Evolutionary conservation across 176 grass and related monocot species (phyloP).

Genomic region (Cenchrus fungigraminus): DNA sequence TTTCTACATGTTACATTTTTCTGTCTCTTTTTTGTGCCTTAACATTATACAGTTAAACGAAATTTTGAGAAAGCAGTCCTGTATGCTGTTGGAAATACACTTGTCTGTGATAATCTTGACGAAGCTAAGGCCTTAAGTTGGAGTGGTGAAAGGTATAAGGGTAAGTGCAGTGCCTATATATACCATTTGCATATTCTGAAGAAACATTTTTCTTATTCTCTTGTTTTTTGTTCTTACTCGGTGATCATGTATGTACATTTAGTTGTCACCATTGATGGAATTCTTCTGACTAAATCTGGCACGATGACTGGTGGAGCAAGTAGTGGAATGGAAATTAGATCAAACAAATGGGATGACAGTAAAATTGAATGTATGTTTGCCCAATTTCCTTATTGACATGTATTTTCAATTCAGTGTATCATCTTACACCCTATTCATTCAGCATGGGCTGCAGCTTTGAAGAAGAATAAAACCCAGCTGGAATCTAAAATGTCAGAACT

Average conservation of each 20-base stretch:
- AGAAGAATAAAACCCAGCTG: conserved; percentile 67
- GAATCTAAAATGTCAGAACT: conserved; percentile 83
- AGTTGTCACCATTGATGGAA: conserved; percentile 96
- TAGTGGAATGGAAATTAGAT: conserved; percentile 96
- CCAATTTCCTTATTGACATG: conserved; percentile 4
- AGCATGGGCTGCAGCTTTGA: conserved; percentile 69
- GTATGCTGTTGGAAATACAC: conserved; percentile 97
- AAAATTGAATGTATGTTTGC: conserved; percentile 64
- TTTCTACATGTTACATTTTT: too few relatives aligned
- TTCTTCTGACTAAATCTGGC: conserved; percentile 91
- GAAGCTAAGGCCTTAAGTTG: conserved; percentile 97
- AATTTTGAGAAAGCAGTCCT: conserved; percentile 96
- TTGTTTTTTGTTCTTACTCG: conserved; percentile 25
- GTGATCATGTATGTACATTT: conserved; percentile 32
- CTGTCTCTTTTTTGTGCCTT: conserved; percentile 47
- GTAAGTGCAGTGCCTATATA: conserved; percentile 63
- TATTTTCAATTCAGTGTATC: conserved; percentile 10
- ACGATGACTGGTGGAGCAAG: conserved; percentile 99
- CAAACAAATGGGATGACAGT: conserved; percentile 98
- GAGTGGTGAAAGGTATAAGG: conserved; percentile 96
- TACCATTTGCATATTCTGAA: conserved; percentile 36
- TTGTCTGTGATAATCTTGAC: conserved; percentile 96
- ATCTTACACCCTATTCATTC: conserved; percentile 33
- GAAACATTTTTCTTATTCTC: conserved; percentile 31
- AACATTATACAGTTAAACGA: conserved; percentile 91